These are phyloP conservation scores for Spencermartinsiella europaea DNA, from an alignment of 805 yeast species.

Conservation along the genomic window DNA sequence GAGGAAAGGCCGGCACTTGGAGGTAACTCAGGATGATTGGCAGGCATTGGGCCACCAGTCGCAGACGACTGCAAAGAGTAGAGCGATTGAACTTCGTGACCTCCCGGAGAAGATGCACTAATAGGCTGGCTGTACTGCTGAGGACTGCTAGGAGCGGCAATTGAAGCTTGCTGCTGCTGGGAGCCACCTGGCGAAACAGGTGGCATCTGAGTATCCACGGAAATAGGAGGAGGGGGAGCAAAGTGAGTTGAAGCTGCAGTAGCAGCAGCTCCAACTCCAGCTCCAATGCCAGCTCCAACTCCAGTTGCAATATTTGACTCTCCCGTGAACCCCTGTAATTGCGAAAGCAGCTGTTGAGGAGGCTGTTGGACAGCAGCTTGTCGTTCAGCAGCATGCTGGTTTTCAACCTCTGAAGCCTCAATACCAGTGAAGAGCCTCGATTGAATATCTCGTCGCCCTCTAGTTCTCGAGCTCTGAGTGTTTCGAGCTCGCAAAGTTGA, in stretches of 20 bases:
- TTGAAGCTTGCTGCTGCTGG: neutral
- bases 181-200: neutral
- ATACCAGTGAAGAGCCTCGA: slow-evolving; percentile 27
- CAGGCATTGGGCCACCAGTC: slow-evolving; percentile 8
- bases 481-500: slow-evolving; percentile 28
- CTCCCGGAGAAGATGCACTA: neutral
- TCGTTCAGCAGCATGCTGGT: slow-evolving; percentile 7
- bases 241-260: neutral
- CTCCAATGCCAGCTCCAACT: neutral
- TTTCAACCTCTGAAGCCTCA: slow-evolving; percentile 22
- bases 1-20: slow-evolving; percentile 46
- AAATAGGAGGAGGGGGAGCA: slow-evolving; percentile 4
- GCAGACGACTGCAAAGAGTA: slow-evolving; percentile 7
- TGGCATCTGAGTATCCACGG: slow-evolving; percentile 3
- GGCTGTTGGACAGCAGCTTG: neutral
- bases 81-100: slow-evolving; percentile 19
- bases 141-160: neutral
- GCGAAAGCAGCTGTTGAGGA: slow-evolving; percentile 14
- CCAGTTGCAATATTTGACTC: neutral
- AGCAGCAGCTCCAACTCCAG: neutral
- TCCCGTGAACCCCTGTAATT: slow-evolving; percentile 14
- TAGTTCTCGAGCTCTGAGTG: slow-evolving; percentile 24
- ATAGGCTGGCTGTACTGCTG: neutral
- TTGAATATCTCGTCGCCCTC: slow-evolving; percentile 31
- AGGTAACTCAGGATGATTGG: slow-evolving; percentile 29